phyloP scores from a whole-genome alignment of 2,329 filamentous ascomycete species.

The Xylariaceae sp. region DNA sequence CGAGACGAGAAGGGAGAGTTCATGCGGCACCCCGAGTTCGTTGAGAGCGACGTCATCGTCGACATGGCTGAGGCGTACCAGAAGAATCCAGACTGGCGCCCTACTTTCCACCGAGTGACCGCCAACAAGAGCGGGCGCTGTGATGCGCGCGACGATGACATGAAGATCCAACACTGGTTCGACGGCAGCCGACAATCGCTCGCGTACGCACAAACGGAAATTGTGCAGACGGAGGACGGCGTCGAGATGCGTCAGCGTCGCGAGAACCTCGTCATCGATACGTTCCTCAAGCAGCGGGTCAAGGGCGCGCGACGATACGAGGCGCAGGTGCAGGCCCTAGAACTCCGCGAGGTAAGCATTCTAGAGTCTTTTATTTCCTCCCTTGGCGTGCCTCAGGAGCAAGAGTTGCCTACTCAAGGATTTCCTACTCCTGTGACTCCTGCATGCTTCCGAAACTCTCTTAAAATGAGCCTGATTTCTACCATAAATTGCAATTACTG shows the following conservation, averaged over 20 bases:
- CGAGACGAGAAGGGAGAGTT: conserved; percentile 39
- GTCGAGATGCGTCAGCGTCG: conserved; percentile 47
- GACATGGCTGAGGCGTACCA: conserved; percentile 51
- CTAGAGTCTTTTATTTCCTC: too few relatives aligned
- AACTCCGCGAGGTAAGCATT: too few relatives aligned
- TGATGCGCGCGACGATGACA: conserved; percentile 44
- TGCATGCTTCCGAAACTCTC: too few relatives aligned
- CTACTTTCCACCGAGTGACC: conserved; percentile 36
- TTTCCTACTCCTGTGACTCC: too few relatives aligned
- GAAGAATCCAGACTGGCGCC: conserved; percentile 48
- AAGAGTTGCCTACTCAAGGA: too few relatives aligned
- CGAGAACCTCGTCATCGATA: conserved; percentile 45
- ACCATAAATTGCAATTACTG: too few relatives aligned
- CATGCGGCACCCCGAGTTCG: conserved; percentile 47
- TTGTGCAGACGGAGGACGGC: conserved; percentile 47
- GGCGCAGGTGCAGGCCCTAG: conserved; percentile 38
- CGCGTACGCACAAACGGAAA: conserved; percentile 45
- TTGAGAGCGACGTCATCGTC: conserved; percentile 52
- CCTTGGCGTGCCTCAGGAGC: too few relatives aligned
- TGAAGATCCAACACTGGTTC: conserved; percentile 49
- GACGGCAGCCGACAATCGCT: conserved; percentile 39
- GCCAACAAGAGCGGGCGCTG: conserved; percentile 42
- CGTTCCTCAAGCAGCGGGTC: conserved; percentile 45
- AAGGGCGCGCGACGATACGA: conserved; percentile 47
- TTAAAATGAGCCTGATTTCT: too few relatives aligned